Evolutionary conservation across 345 rosid species (phyloP).

Genomic region (Hevea brasiliensis): DNA sequence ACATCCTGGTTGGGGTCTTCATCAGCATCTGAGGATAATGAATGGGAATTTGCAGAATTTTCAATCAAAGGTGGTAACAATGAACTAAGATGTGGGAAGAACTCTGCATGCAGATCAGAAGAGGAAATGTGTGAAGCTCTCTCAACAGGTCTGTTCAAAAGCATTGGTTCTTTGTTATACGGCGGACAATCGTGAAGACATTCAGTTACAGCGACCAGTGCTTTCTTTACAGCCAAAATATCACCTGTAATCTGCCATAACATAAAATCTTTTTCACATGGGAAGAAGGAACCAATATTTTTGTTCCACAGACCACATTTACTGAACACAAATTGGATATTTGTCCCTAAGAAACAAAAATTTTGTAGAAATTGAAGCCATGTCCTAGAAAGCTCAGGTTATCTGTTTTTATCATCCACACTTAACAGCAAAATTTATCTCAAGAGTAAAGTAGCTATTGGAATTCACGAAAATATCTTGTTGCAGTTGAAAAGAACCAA

Average conservation of each 20-base stretch:
- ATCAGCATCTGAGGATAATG: constrained; percentile 27
- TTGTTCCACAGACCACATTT: neutral
- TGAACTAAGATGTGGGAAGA: constrained; percentile 53
- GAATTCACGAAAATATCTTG: too few relatives aligned
- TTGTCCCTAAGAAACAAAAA: too few relatives aligned
- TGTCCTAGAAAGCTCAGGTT: neutral
- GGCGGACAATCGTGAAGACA: constrained; percentile 46
- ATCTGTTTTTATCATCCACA: neutral
- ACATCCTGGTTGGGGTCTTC: constrained; percentile 18
- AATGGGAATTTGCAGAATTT: constrained; percentile 20
- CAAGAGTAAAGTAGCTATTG: too few relatives aligned
- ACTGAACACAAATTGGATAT: neutral
- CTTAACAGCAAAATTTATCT: neutral
- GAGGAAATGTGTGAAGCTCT: constrained; percentile 21
- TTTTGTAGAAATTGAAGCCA: neutral
- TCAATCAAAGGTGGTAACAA: constrained; percentile 25
- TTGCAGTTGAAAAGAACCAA: neutral
- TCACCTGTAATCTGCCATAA: constrained; percentile 52
- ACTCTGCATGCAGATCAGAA: constrained; percentile 44
- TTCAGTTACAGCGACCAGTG: constrained; percentile 49
- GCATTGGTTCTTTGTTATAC: constrained; percentile 15
- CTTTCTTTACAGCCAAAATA: constrained; percentile 61
- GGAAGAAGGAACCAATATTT: neutral
- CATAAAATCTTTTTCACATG: constrained; percentile 3
- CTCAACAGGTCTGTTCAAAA: constrained; percentile 30